These are phyloP conservation scores for Rostrohypoxylon terebratum DNA, from an alignment of 495 filamentous ascomycete species.

Conservation along the genomic window DNA sequence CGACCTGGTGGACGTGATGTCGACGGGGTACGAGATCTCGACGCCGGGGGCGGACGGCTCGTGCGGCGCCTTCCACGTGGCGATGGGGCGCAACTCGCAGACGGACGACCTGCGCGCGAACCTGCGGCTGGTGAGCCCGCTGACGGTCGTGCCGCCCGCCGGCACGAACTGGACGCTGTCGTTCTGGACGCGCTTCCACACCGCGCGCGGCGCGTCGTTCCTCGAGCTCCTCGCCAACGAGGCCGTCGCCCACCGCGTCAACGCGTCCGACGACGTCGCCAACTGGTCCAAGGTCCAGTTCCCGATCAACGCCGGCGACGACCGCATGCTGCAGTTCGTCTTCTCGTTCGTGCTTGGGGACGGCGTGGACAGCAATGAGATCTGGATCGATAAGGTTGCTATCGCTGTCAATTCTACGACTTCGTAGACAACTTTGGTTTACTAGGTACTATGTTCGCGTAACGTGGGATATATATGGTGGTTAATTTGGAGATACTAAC, in stretches of 20 bases:
- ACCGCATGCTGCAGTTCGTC: slow-evolving; percentile 30
- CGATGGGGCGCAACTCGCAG: slow-evolving; percentile 42
- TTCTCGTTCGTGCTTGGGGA: slow-evolving; percentile 39
- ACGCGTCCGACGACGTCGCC: slow-evolving; percentile 8
- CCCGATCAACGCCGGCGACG: not conserved
- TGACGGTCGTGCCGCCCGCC: slow-evolving; percentile 30
- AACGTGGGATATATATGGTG: not conserved
- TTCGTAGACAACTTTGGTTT: not conserved
- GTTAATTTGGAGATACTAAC: not conserved
- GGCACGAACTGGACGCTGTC: slow-evolving; percentile 32
- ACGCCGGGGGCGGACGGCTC: slow-evolving; percentile 36
- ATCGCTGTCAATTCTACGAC: slow-evolving; percentile 18
- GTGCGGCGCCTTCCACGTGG: slow-evolving; percentile 43
- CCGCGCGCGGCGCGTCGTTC: slow-evolving; percentile 17
- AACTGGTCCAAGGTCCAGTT: slow-evolving; percentile 35
- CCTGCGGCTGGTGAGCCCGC: slow-evolving; percentile 41
- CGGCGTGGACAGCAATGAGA: slow-evolving; percentile 22
- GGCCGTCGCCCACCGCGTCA: slow-evolving; percentile 28
- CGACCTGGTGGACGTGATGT: slow-evolving; percentile 48
- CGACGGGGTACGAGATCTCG: slow-evolving; percentile 36
- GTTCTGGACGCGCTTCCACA: slow-evolving; percentile 42
- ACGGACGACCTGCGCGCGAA: slow-evolving; percentile 43
- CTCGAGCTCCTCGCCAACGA: slow-evolving; percentile 40
- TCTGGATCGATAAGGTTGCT: slow-evolving; percentile 39
- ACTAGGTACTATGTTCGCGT: not conserved